Percentiles rank a stretch among this genome's conserved stretches.
Evolutionary conservation across 495 filamentous ascomycete genomes (phyloP).

Genomic region (Talaromyces ruber): DNA sequence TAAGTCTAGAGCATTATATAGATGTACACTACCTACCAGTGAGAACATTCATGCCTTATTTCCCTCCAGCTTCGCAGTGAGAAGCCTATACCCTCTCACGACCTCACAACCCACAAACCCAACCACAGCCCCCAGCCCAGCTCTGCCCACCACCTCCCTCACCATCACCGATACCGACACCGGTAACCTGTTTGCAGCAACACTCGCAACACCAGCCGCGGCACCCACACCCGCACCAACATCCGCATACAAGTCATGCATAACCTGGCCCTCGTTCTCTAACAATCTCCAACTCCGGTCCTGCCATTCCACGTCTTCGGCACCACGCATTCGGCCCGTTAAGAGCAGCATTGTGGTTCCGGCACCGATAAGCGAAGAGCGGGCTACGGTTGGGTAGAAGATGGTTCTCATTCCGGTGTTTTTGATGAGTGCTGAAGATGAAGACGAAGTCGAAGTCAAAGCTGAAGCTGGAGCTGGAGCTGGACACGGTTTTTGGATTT

Average conservation of each 20-base stretch:
- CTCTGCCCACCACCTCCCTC: conserved; percentile 24
- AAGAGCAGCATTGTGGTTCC: conserved; percentile 25
- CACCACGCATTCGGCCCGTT: conserved; percentile 38
- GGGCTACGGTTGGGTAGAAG: not conserved
- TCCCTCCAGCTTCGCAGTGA: not conserved
- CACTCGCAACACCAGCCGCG: conserved; percentile 10
- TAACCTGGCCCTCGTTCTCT: conserved; percentile 44
- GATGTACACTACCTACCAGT: not conserved
- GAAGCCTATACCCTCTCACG: not conserved
- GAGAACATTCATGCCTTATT: no score
- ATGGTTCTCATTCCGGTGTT: not conserved
- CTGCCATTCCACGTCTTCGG: conserved; percentile 53
- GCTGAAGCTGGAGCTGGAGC: no score
- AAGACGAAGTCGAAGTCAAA: no score
- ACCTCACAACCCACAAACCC: conserved; percentile 23
- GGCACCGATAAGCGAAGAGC: conserved; percentile 9
- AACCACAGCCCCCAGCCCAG: conserved; percentile 22
- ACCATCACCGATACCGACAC: not conserved
- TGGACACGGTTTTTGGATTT: no score
- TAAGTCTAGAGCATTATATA: no score
- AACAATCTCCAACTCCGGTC: conserved; percentile 52
- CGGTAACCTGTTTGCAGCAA: not conserved
- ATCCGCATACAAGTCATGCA: conserved; percentile 30
- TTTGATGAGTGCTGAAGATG: no score
- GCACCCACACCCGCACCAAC: conserved; percentile 26